Percentiles rank a stretch among this genome's conserved stretches.
phyloP scores from a whole-genome alignment of 352 stramenopile genomes.

The Pythium oligandrum region DNA sequence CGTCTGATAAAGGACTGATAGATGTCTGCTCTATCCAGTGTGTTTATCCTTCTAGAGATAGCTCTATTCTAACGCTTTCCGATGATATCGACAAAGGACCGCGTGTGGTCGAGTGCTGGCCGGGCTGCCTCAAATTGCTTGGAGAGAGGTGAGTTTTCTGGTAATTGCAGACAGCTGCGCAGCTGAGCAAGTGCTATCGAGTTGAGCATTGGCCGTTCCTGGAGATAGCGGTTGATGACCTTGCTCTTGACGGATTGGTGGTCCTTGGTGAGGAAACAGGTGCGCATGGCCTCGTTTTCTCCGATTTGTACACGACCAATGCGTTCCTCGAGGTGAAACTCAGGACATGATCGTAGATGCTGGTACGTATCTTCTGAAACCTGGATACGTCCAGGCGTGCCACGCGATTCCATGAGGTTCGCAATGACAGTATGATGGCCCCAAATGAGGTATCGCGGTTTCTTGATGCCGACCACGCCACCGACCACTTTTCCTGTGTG shows the following conservation, averaged over 20 bases:
- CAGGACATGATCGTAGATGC: conserved; percentile 38
- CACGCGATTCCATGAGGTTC: conserved; percentile 76
- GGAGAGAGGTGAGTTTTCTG: conserved; percentile 46
- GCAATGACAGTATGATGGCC: conserved; percentile 73
- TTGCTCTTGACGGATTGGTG: conserved; percentile 43
- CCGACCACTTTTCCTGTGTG: conserved; percentile 81
- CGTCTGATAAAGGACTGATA: too few relatives aligned
- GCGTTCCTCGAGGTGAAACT: conserved; percentile 51
- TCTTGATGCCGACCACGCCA: conserved; percentile 79
- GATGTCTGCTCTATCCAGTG: too few relatives aligned
- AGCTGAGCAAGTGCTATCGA: conserved; percentile 38
- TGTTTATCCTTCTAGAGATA: too few relatives aligned
- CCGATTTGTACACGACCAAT: conserved; percentile 44
- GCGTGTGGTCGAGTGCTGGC: conserved; percentile 16
- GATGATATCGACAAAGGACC: conserved; percentile 48
- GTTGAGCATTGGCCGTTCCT: conserved; percentile 32
- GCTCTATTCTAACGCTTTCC: conserved; percentile 11
- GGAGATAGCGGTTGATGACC: conserved; percentile 44
- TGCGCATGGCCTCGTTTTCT: conserved; percentile 47
- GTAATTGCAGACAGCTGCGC: conserved; percentile 43
- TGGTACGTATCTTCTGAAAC: conserved; percentile 57
- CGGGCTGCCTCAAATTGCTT: conserved; percentile 35
- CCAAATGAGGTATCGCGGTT: conserved; percentile 84
- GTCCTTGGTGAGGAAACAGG: conserved; percentile 42
- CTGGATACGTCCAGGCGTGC: conserved; percentile 49